Base-by-base conservation (phyloP, 352 stramenopile genomes). In the Globisporangium cylindrosporum region DNA sequence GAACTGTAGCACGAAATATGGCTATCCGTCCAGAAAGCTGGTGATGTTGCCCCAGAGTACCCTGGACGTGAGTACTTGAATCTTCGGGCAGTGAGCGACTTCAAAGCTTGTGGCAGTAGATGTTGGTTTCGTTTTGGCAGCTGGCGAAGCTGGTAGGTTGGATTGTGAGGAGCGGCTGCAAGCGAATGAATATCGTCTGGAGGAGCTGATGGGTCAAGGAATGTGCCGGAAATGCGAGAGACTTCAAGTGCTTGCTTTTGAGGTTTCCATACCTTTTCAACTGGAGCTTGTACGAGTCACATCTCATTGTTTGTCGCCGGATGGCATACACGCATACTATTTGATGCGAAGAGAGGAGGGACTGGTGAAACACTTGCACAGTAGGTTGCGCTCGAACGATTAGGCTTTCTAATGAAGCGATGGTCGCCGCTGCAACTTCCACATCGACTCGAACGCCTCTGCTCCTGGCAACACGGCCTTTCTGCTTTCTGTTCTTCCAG, bases 391-490 rank as follows among this genome's bases (percentile, higher is more conserved):
- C 41, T 48, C 20, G 41, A 3, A n/a, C 41, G 18, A 3, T 22
- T 51, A 22, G 15, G 4, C 6, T 51, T 51, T 34, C 67, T 56
- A 76, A 36, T 62, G 46, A n/a, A 71, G 53, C 10, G 72, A 79
- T 18, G 73, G 72, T 41, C 71, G 73, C 3, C 72, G 63, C n/a
- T 82, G 73, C 58, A 80, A 32, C 32, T 78, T 82, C 78, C 78
- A 85, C 76, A 85, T 81, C 18, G 71, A 58, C 0, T 73, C 70
- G 56, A 51, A 32, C 32, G 24, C 22, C 54, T 59, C 54, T 25
- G 54, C 29, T 59, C 15, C 12, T 43, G 54, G 3, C 10, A 34
- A 12, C 9, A 32, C 38, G 15, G 54, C 8, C 18, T 32, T 15
- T 12, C 10, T 48, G 10, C 8, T 7, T 24, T 69, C 56, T 6